Evolutionary conservation across 768 basidiomycete species (phyloP).

Genomic region (Hysterangium stoloniferum): DNA sequence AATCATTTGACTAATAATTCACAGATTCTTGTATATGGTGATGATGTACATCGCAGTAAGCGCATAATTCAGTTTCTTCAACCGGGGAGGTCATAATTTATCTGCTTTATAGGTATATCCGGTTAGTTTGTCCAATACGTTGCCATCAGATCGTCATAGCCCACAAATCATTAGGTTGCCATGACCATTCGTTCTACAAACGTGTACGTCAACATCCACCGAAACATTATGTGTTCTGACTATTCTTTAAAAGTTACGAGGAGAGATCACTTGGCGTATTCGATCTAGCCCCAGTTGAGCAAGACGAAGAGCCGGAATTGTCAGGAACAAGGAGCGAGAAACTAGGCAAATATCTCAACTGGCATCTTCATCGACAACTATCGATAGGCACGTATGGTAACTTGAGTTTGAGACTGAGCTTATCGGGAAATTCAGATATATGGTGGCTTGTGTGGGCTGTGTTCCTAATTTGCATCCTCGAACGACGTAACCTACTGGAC

Average conservation of each 20-base stretch:
- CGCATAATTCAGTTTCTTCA: neutral
- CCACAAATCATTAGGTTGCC: neutral
- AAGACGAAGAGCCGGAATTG: constrained; percentile 34
- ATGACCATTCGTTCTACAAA: constrained; percentile 60
- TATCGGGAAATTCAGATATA: constrained; percentile 58
- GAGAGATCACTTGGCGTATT: constrained; percentile 85
- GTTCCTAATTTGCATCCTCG: constrained; percentile 88
- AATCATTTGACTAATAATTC: neutral
- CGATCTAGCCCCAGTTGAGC: constrained; percentile 34
- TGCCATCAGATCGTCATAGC: neutral
- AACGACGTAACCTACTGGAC: constrained; percentile 23
- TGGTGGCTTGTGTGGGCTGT: constrained; percentile 89
- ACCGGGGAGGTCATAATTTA: neutral
- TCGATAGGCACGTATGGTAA: constrained; percentile 61
- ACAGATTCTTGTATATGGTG: constrained; percentile 74
- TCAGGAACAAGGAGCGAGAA: constrained; percentile 46
- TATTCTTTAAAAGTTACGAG: constrained; percentile 47
- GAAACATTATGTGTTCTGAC: neutral
- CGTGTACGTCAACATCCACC: constrained; percentile 28
- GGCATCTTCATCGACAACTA: constrained; percentile 81
- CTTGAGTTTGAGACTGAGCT: constrained; percentile 4
- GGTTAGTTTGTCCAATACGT: neutral
- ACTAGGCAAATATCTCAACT: constrained; percentile 70
- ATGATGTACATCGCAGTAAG: constrained; percentile 81
- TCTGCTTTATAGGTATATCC: neutral